Percentiles rank a stretch among this genome's conserved stretches.
Conservation (phyloP, 208 protist species). For the Trypanosoma conorhini region DNA sequence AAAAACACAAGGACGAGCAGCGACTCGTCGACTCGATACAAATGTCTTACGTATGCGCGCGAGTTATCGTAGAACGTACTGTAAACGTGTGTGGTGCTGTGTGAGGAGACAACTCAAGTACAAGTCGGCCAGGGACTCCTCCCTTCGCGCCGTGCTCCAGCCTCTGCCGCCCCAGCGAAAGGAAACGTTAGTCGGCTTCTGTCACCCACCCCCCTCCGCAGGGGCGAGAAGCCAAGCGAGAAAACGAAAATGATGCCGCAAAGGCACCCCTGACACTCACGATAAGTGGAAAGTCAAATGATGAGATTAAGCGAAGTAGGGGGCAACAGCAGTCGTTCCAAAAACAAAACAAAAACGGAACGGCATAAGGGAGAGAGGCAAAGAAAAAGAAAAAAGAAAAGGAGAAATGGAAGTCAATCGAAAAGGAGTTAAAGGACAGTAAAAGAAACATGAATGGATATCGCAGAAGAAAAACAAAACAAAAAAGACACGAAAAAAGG, state of each 20-base stretch:
- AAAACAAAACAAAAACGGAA: neutral
- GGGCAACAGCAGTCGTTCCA: constrained; percentile 3
- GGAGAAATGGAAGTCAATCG: constrained; percentile 20
- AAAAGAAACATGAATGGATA: constrained; percentile 7
- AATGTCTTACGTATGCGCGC: neutral
- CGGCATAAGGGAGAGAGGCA: constrained; percentile 24
- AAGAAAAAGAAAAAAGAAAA: constrained; percentile 6
- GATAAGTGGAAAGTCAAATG: neutral
- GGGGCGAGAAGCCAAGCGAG: constrained; percentile 16
- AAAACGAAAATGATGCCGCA: constrained; percentile 16
- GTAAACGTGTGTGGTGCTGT: neutral
- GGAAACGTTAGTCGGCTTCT: constrained; percentile 1
- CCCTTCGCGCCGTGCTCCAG: neutral
- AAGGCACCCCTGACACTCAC: neutral
- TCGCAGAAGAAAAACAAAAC: constrained; percentile 9
- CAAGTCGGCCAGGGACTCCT: neutral
- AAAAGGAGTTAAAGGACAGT: constrained; percentile 20
- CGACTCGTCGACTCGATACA: neutral
- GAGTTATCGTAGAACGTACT: neutral
- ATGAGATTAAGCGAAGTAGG: constrained; percentile 6
- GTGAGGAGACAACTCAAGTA: neutral
- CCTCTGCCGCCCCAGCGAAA: neutral
- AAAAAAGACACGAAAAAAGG: constrained; percentile 11
- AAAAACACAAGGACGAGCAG: neutral
- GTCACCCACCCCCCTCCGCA: neutral